Evolutionary conservation across 2,329 filamentous ascomycete species (phyloP).

Genomic region (Anthostomella pinea): DNA sequence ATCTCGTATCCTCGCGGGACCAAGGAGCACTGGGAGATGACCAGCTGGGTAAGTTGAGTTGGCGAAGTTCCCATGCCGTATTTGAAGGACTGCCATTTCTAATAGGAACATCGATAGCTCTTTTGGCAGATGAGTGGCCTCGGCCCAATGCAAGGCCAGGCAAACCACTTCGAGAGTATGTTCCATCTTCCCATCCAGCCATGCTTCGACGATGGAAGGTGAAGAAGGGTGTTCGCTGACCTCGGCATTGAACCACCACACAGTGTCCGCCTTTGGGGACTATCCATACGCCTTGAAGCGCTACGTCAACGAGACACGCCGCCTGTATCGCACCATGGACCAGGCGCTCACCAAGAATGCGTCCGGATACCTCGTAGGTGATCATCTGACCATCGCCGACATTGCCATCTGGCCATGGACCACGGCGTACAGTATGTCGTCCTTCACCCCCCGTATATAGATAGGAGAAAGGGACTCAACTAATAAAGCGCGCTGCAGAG

Average conservation of each 20-base stretch:
- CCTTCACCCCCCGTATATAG: no score
- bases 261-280: conserved; percentile 48
- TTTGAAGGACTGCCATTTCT: no score
- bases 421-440: conserved; percentile 6
- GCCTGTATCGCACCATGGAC: conserved; percentile 75
- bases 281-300: conserved; percentile 78
- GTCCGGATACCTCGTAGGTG: conserved; percentile 60
- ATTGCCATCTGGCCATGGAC: conserved; percentile 75
- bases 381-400: conserved; percentile 71
- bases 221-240: neutral
- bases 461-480: neutral
- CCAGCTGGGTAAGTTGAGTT: no score
- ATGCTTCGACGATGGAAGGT: neutral
- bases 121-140: no score
- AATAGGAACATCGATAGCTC: no score
- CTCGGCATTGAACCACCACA: no score
- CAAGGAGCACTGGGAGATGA: conserved; percentile 47
- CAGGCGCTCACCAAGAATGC: conserved; percentile 58
- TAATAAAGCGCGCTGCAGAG: conserved; percentile 2
- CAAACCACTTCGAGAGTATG: conserved; percentile 14
- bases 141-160: no score
- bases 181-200: neutral
- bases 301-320: conserved; percentile 78
- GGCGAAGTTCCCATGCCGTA: no score
- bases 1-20: conserved; percentile 71